These are phyloP conservation scores for Apiotrichum laibachii DNA, from an alignment of 1,284 basidiomycete genomes.

Conservation along the genomic window DNA sequence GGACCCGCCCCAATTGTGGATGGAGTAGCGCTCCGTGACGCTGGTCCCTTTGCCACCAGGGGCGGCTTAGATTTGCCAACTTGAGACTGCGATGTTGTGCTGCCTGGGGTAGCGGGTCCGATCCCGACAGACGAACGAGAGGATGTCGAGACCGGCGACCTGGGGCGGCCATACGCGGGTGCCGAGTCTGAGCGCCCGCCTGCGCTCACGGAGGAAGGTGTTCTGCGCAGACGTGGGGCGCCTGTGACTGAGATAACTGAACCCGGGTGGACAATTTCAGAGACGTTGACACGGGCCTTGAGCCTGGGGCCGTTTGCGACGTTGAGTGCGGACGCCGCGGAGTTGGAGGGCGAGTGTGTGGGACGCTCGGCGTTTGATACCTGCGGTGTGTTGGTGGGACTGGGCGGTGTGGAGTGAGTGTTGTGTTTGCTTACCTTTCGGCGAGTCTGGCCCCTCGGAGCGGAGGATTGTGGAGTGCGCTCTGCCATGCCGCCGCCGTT, in stretches of 20 bases:
- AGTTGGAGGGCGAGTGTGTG: constrained; percentile 5
- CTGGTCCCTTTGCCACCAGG: constrained; percentile 6
- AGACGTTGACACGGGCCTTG: constrained; percentile 26
- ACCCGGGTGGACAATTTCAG: constrained; percentile 13
- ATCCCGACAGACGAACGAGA: constrained; percentile 9
- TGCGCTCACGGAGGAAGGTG: constrained; percentile 6
- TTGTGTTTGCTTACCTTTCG: constrained; percentile 1
- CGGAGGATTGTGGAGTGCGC: not conserved
- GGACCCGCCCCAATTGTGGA: not conserved
- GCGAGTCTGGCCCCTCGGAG: not conserved
- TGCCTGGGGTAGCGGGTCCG: not conserved
- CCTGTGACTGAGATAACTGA: not conserved
- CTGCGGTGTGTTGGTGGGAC: not conserved
- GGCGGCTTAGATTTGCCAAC: not conserved
- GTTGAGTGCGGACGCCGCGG: constrained; percentile 21
- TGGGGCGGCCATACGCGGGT: not conserved
- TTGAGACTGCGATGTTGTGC: not conserved
- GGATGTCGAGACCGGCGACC: constrained; percentile 5
- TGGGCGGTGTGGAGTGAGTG: too few species aligned
- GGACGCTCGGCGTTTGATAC: not conserved
- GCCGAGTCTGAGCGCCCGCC: not conserved
- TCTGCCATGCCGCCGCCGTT: not conserved
- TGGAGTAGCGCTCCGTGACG: not conserved
- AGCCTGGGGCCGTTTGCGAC: constrained; percentile 23
- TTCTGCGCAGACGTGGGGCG: constrained; percentile 2